These are phyloP conservation scores for Funneliformis caledonium DNA, from an alignment of 371 early-diverging fungal species.

Conservation along the genomic window DNA sequence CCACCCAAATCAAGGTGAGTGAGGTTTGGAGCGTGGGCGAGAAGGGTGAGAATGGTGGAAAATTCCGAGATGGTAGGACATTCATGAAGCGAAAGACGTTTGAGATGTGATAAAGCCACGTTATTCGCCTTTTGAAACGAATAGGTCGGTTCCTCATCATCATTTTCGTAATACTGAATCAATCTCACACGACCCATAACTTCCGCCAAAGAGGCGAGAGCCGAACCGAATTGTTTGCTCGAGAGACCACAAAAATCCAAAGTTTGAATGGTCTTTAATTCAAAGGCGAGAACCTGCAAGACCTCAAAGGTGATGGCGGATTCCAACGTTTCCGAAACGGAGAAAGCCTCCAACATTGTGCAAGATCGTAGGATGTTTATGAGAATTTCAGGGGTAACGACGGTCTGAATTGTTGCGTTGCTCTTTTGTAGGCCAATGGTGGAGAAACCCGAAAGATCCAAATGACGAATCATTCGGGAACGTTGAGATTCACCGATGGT, in stretches of 20 bases:
- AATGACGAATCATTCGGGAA: conserved; percentile 6
- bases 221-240: conserved; percentile 19
- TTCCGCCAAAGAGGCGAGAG: neutral
- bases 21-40: conserved; percentile 33
- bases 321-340: conserved; percentile 33
- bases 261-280: conserved; percentile 21
- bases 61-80: conserved; percentile 16
- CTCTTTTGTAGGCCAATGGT: conserved; percentile 35
- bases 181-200: conserved; percentile 1
- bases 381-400: neutral
- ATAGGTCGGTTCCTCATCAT: neutral
- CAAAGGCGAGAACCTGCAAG: neutral
- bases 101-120: neutral
- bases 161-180: neutral
- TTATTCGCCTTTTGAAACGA: neutral
- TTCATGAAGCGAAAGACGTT: conserved; percentile 31
- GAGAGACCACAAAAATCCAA: conserved; percentile 38
- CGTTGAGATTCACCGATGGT: neutral
- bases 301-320: conserved; percentile 27
- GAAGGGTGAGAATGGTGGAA: conserved; percentile 10
- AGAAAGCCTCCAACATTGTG: conserved; percentile 11
- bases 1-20: conserved; percentile 37
- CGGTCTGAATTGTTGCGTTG: neutral
- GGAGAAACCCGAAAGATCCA: conserved; percentile 34
- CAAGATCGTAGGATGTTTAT: conserved; percentile 19